Percentiles rank a stretch among this genome's conserved stretches.
phyloP scores from a whole-genome alignment of 116 monocot species.

The Papilionanthe hybrid region DNA sequence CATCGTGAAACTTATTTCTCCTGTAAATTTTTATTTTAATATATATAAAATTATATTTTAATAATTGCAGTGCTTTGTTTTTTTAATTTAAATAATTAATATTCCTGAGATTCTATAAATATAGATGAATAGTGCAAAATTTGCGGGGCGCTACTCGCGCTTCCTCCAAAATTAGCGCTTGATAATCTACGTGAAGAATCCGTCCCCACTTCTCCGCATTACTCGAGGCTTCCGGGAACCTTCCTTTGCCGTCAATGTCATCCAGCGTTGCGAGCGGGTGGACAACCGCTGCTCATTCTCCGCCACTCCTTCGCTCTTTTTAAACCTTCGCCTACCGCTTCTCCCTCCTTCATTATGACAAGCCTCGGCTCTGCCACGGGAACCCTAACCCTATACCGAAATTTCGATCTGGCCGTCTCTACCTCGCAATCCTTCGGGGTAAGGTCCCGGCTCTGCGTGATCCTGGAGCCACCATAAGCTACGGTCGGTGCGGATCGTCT shows the following conservation, averaged over 20 bases:
- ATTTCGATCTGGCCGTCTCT: constrained; percentile 1
- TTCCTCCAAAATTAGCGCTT: no score
- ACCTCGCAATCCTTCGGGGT: not conserved
- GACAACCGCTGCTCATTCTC: not conserved
- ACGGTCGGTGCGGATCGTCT: not conserved
- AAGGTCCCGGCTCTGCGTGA: not conserved
- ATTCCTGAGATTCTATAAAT: no score
- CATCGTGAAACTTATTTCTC: no score
- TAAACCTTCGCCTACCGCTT: not conserved
- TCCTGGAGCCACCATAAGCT: constrained; percentile 2
- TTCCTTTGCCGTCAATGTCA: not conserved
- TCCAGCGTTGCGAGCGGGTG: not conserved
- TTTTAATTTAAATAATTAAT: no score
- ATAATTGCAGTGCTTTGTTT: no score
- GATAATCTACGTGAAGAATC: no score
- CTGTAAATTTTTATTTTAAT: no score
- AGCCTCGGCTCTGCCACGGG: not conserved
- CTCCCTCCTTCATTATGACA: not conserved
- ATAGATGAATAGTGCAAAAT: no score
- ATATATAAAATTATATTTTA: no score
- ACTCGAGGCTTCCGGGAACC: not conserved
- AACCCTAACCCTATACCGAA: not conserved
- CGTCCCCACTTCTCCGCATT: no score
- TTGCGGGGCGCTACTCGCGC: no score
- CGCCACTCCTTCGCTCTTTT: not conserved